These are phyloP conservation scores for Pseudocohnilembus persalinus DNA, from an alignment of 169 alveolate species.

Conservation along the genomic window DNA sequence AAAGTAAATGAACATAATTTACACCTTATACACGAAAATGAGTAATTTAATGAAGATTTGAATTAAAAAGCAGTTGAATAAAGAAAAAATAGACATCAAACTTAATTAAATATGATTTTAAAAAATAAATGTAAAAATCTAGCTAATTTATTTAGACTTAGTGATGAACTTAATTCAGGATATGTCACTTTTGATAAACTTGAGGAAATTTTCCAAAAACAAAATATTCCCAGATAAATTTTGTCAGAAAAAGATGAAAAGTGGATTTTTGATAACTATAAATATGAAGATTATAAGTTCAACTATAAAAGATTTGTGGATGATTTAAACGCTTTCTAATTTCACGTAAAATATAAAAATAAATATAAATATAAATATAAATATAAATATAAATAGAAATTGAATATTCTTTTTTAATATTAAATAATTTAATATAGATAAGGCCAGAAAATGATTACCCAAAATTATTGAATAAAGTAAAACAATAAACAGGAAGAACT, in stretches of 20 bases:
- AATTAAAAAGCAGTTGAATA: conserved; percentile 6
- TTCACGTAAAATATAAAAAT: background rate
- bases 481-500: too few species aligned
- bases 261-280: conserved; percentile 27
- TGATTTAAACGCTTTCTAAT: background rate
- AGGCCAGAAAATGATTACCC: too few species aligned
- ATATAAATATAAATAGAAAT: too few species aligned
- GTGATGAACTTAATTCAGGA: conserved; percentile 31
- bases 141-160: background rate
- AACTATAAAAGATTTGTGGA: conserved; percentile 23
- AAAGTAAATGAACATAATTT: conserved; percentile 42
- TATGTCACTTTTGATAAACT: conserved; percentile 38
- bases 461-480: too few species aligned
- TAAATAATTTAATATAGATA: too few species aligned
- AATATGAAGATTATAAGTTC: conserved; percentile 37
- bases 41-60: background rate
- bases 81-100: conserved; percentile 26
- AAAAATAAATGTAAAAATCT: conserved; percentile 23
- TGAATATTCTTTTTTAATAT: too few species aligned
- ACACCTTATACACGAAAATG: conserved; percentile 5
- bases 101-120: conserved; percentile 30
- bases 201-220: conserved; percentile 25
- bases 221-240: conserved; percentile 24
- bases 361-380: too few species aligned
- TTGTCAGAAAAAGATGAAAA: conserved; percentile 20